Evolutionary conservation across 176 grass and related monocot genomes (phyloP).

Genomic region (maize (Zea mays)): Zm-B73-REFERENCE-NAM-5.0 NC_050104.1:134379501-134380000

Average conservation of each 20-base stretch:
- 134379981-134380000: constrained; percentile 93
- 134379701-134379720: constrained; percentile 83
- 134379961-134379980: constrained; percentile 99
- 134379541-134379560: constrained; percentile 97
- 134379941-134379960: constrained; percentile 89
- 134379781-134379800: constrained; percentile 96
- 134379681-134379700: constrained; percentile 99
- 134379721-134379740: constrained; percentile 99
- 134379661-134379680: constrained; percentile 99
- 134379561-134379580: constrained; percentile 42
- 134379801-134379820: constrained; percentile 91
- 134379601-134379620: not conserved
- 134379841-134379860: constrained; percentile 28
- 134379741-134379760: constrained; percentile 84
- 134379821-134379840: constrained; percentile 74
- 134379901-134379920: not conserved
- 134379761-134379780: constrained; percentile 93
- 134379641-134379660: constrained; percentile 13
- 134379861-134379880: not conserved
- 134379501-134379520: constrained; percentile 79
- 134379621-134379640: constrained; percentile 6
- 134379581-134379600: constrained; percentile 24
- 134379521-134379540: constrained; percentile 93
- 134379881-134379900: not conserved
- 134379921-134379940: not conserved